These are phyloP conservation scores for Mangifera indica DNA, from an alignment of 345 rosid species.

Conservation along the genomic window DNA sequence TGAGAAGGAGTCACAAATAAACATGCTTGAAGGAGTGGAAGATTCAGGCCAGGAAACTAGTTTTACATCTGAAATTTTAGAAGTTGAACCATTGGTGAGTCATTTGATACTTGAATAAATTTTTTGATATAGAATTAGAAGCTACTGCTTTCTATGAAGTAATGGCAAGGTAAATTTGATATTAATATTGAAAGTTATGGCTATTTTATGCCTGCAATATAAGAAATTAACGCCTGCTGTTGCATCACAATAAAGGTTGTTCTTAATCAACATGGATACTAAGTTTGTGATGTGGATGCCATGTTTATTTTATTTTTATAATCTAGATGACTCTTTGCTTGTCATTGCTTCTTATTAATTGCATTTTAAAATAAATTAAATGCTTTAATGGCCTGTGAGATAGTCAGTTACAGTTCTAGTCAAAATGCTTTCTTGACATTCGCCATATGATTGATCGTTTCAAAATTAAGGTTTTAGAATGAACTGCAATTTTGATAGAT, in stretches of 20 bases:
- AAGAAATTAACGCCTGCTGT: neutral
- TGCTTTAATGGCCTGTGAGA: neutral
- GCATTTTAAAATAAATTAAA: no score
- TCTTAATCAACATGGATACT: neutral
- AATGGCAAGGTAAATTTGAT: neutral
- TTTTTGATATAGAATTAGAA: conserved; percentile 3
- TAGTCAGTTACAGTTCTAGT: neutral
- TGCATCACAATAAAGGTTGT: no score
- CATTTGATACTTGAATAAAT: conserved; percentile 8
- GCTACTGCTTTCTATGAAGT: neutral
- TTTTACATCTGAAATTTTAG: conserved; percentile 58
- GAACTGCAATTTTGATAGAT: neutral
- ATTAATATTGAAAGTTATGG: neutral
- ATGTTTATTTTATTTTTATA: no score
- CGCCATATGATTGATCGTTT: neutral
- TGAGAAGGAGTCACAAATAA: conserved; percentile 62
- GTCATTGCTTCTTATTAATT: neutral
- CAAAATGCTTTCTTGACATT: neutral
- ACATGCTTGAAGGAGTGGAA: conserved; percentile 48
- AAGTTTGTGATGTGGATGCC: neutral
- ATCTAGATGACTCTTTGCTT: neutral
- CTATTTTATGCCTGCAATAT: no score
- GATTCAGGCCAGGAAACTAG: conserved; percentile 38
- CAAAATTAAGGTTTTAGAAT: neutral
- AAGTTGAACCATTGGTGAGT: conserved; percentile 94